Percentiles rank a stretch among this genome's conserved stretches.
Conservation (phyloP, 148 eudicot species). For the Simmondsia chinensis region DNA sequence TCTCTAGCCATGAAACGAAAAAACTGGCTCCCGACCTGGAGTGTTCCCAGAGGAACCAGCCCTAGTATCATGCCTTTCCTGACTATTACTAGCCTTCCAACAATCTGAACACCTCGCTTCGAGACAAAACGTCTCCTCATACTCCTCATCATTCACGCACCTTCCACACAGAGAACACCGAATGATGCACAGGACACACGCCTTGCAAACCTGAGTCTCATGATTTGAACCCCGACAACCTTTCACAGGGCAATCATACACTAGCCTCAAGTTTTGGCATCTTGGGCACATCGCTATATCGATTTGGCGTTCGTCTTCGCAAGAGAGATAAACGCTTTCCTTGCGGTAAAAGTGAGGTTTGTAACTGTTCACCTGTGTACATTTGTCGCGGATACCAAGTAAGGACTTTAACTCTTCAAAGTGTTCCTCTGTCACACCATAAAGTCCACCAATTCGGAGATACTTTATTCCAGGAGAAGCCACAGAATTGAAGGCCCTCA, state of each 20-base stretch:
- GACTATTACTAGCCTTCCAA: slow-evolving; percentile 14
- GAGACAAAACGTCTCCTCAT: slow-evolving; percentile 56
- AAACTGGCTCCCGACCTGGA: slow-evolving; percentile 2
- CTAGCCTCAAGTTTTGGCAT: slow-evolving; percentile 56
- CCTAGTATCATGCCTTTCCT: slow-evolving; percentile 19
- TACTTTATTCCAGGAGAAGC: slow-evolving; percentile 44
- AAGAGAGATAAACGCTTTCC: slow-evolving; percentile 30
- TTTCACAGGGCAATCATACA: slow-evolving; percentile 74
- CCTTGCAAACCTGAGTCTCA: slow-evolving; percentile 40
- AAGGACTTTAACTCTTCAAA: slow-evolving; percentile 55
- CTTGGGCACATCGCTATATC: slow-evolving; percentile 77
- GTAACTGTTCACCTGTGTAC: slow-evolving; percentile 6
- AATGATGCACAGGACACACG: slow-evolving; percentile 58
- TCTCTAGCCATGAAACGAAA: slow-evolving; percentile 29
- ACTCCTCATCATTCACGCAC: slow-evolving; percentile 51
- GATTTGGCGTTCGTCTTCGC: slow-evolving; percentile 66
- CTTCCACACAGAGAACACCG: slow-evolving; percentile 72
- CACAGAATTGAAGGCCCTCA: slow-evolving; percentile 40
- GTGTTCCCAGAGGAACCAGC: slow-evolving; percentile 5
- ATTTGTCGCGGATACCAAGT: slow-evolving; percentile 25
- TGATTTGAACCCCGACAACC: slow-evolving; percentile 43
- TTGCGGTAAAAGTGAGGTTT: slow-evolving; percentile 43
- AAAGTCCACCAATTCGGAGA: slow-evolving; percentile 59
- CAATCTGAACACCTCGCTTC: slow-evolving; percentile 56
- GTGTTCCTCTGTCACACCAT: slow-evolving; percentile 41